Base-by-base conservation (phyloP, 2,329 filamentous ascomycete genomes). In the Fusarium sp. region DNA sequence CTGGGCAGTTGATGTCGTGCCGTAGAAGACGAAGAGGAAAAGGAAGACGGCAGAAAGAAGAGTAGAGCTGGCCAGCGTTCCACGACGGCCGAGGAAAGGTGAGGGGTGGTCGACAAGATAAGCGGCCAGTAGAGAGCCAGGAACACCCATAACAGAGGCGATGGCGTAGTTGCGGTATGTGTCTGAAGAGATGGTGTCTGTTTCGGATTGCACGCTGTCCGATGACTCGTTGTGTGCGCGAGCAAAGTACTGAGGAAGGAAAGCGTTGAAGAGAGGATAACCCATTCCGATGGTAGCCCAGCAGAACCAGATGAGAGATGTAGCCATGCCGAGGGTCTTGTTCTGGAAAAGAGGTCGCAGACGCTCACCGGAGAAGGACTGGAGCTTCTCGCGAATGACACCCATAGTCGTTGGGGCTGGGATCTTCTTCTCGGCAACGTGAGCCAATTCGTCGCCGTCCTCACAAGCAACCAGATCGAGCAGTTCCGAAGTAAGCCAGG, bases 241-340 rank as follows among this genome's bases (percentile, higher is more conserved):
- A 25, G 90, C 87, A 63, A 97, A 88, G 76, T 96, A 96, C 72
- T 96, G 92, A 1, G 94, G 94, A n/a, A 97, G 85, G 81, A 97
- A 97, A 55, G 92, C 91, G 79, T 96, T 96, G 86, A 95, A 97
- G 3, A 97, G 87, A 2, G 93, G 93, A 76, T 95, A 97, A 5
- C 90, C 93, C 88, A 97, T 92, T 64, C 93, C 93, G 71, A 97
- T 94, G 16, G 88, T 90, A 0, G 90, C 86, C 93, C 93, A 97
- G 77, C 89, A 90, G 79, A 94, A 92, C 92, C 92, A 94, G 49
- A 95, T 83, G 24, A 90, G 80, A 6, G 70, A 74, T 2, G 87
- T 89, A 41, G 86, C 84, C 55, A 82, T 71, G 54, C 82, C 86
- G 10, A 88, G 82, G 58, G 83, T 86, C 71, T 82, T 86, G 58